Base-by-base conservation (phyloP, 768 basidiomycete species). In the Sarcodon sp. region DNA sequence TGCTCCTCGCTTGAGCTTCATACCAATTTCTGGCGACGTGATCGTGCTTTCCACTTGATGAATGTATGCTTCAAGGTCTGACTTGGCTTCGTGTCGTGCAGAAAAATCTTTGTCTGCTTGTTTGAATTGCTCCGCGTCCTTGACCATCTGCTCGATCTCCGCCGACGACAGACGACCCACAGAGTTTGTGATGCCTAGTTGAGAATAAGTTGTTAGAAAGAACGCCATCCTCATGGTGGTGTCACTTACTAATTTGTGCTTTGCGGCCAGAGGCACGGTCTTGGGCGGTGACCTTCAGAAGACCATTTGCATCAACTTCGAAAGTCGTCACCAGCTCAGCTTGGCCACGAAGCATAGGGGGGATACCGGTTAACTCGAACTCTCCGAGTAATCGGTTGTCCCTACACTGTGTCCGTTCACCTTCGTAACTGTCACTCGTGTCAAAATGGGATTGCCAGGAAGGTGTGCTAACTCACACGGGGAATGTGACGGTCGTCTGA, bases 91-190 rank as follows among this genome's bases (percentile, higher is more conserved):
- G 65, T 99, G 96, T 55, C 87, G 87, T 48, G 93, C 84, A 53
- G 90, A 88, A 79, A 94, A 98, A 66, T 98, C 96, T 74, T 92
- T 96, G 77, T 91, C 87, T 27, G 86, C 89, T 64, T 81, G 79
- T 76, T 92, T 93, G 80, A 79, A 96, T 67, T 92, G 89, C 68
- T 98, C 94, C 47, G 96, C 90, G 62, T 98, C 94, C 76, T 93
- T 92, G 76, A 98, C 96, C 96, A 98, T 98, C 71, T 98, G 93
- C 61, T 97, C 93, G 54, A 99, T 99, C 77, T 99, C 96, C 57
- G 84, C 88, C 47, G 85, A 79, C 44, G 94, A 96, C 57, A 99
- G 80, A 70, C 96, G 93, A 56, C 96, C 96, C 62, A 98, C 96
- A 50, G 93, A 98, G 80, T 97, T 99, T 69, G 91, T 92, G 68